Conservation (phyloP, 257 asterid genomes). For the Cruciata laevipes region DNA sequence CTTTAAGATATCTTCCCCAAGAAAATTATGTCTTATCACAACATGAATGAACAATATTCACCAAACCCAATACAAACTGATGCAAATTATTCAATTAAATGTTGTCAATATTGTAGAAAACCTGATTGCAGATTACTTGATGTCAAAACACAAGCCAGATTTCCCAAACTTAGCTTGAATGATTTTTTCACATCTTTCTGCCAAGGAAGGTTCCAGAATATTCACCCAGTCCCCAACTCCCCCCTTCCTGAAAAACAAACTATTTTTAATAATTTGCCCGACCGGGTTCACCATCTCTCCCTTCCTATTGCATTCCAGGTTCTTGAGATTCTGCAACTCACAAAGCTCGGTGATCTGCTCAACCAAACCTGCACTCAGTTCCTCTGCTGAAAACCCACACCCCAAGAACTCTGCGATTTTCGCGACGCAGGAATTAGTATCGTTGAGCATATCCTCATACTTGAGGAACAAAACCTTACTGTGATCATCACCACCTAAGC, state of each 20-base stretch:
- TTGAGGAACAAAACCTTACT: background rate
- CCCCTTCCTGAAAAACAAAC: background rate
- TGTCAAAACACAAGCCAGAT: background rate
- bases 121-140: too few relatives aligned
- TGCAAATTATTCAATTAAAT: too few relatives aligned
- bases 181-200: background rate
- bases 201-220: background rate
- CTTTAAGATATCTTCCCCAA: too few relatives aligned
- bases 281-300: background rate
- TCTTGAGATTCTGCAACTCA: background rate
- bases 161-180: conserved; percentile 9
- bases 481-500: background rate
- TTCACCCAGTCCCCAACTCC: background rate
- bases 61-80: too few relatives aligned
- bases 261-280: background rate
- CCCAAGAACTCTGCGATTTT: background rate
- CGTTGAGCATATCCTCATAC: background rate
- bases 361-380: background rate
- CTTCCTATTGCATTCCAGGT: background rate
- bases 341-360: background rate
- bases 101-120: too few relatives aligned
- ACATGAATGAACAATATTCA: too few relatives aligned
- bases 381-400: background rate
- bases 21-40: too few relatives aligned
- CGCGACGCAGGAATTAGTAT: background rate